These are phyloP conservation scores for Hypoxylon sp. DNA, from an alignment of 2,329 filamentous ascomycete species.

Conservation along the genomic window DNA sequence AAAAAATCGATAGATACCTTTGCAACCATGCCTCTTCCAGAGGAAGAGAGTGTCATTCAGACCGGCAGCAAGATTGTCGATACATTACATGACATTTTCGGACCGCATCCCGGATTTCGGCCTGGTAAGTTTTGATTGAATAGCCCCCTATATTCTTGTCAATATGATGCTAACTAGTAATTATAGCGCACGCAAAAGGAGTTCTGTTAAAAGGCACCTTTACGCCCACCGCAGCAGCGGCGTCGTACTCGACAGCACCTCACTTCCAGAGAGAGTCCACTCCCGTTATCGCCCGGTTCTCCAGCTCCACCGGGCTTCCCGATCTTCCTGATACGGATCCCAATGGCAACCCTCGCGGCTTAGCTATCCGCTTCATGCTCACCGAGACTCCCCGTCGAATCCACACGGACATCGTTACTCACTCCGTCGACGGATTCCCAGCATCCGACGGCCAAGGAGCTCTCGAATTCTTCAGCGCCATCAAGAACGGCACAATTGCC, in stretches of 20 bases:
- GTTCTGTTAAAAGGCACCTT: conserved; percentile 30
- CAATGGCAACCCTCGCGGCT: conserved; percentile 29
- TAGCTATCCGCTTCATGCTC: conserved; percentile 33
- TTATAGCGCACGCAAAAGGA: conserved; percentile 34
- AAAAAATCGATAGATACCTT: not conserved
- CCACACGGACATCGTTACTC: conserved; percentile 37
- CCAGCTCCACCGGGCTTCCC: conserved; percentile 24
- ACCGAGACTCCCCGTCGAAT: conserved; percentile 24
- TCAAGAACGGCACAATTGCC: conserved; percentile 15
- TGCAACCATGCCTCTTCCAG: conserved; percentile 32
- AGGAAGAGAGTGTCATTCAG: conserved; percentile 24
- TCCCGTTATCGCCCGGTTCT: conserved; percentile 35
- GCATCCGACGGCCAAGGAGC: conserved; percentile 24
- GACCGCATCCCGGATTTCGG: conserved; percentile 32
- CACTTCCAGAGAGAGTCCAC: conserved; percentile 32
- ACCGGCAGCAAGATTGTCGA: conserved; percentile 21
- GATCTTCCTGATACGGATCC: conserved; percentile 26
- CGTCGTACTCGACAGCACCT: conserved; percentile 26
- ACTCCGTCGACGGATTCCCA: conserved; percentile 37
- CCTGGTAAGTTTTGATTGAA: conserved; percentile 20
- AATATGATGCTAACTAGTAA: conserved; percentile 7
- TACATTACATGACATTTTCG: conserved; percentile 25
- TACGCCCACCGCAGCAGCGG: conserved; percentile 9
- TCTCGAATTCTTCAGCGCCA: conserved; percentile 30
- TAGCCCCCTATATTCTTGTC: too few species aligned